Evolutionary conservation across 2,329 filamentous ascomycete species (phyloP).

Genomic region (Tricladium varicosporioides): DNA sequence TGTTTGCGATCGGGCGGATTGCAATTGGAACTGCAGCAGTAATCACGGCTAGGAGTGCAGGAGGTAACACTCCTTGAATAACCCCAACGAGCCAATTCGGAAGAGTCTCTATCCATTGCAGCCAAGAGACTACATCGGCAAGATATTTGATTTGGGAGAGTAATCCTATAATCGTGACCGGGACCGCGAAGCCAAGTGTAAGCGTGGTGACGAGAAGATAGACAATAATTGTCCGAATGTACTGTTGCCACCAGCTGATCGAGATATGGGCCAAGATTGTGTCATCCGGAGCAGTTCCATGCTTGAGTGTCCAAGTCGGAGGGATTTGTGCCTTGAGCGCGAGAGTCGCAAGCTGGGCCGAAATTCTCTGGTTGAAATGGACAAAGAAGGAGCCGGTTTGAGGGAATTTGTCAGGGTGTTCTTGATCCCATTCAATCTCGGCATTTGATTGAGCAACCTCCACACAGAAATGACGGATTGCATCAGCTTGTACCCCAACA

Average conservation of each 20-base stretch:
- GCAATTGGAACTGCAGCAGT: slow-evolving; percentile 8
- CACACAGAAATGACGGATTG: slow-evolving; percentile 81
- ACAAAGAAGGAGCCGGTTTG: slow-evolving; percentile 93
- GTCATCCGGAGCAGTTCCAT: slow-evolving; percentile 80
- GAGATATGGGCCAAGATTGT: slow-evolving; percentile 96
- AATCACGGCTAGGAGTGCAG: slow-evolving; percentile 8
- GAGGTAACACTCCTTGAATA: slow-evolving; percentile 19
- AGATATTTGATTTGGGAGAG: slow-evolving; percentile 19
- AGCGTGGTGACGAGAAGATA: slow-evolving; percentile 53
- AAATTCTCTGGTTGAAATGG: slow-evolving; percentile 93
- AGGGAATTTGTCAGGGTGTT: slow-evolving; percentile 76
- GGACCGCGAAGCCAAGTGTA: slow-evolving; percentile 15
- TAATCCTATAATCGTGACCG: slow-evolving; percentile 17
- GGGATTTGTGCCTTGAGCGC: slow-evolving; percentile 11
- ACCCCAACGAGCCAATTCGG: slow-evolving; percentile 10
- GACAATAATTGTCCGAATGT: slow-evolving; percentile 66
- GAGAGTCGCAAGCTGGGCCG: slow-evolving; percentile 60
- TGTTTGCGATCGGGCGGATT: slow-evolving; percentile 13
- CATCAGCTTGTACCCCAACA: slow-evolving; percentile 84
- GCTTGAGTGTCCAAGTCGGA: slow-evolving; percentile 13
- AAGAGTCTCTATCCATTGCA: slow-evolving; percentile 11
- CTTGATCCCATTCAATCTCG: slow-evolving; percentile 85
- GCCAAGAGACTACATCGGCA: slow-evolving; percentile 8
- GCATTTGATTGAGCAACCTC: slow-evolving; percentile 81
- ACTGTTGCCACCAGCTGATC: slow-evolving; percentile 85